Base-by-base conservation (phyloP, 768 basidiomycete genomes). In the Collybia sp. region DNA sequence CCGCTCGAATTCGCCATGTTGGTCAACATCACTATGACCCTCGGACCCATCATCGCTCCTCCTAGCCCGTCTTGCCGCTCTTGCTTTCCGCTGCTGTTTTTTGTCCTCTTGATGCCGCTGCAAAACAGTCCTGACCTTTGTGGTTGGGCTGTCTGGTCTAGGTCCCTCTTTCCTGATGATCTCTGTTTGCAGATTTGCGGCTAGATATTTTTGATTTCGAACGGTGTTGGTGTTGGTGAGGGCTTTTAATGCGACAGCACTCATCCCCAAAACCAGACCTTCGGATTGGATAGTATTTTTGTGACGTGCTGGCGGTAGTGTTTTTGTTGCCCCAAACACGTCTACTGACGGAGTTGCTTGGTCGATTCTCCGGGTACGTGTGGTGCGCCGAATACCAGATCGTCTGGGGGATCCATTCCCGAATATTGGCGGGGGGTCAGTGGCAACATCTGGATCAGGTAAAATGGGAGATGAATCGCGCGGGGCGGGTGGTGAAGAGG, bases 111-210 rank as follows among this genome's bases (percentile, higher is more conserved):
- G 72, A 56, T 83, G 73, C 53, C 80, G 76, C 66, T 91, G 85
- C 9, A 75, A 58, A 41, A 80, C 71, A 1, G 85, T 88, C 54
- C 76, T 75, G 39, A 85, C 73, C 61, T 86, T 88, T 42, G 86
- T 79, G n/a, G 70, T 74, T 5, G 89, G 89, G 56, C 88, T 92
- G 51, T 84, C 86, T 9, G 89, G 89, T 44, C 89, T 70, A 31
- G 65, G 59, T 20, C 89, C 88, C 36, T 81, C 75, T 61, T 76
- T 86, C 40, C 80, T 72, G 25, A 92, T 67, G 15, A 91, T 74
- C 60, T 87, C 79, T 31, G 77, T 88, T 60, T 85, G 80, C 33
- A 92, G 62, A 50, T 72, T 75, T 1, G 73, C 77, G 5, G 77
- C 69, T 17, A 78, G 52, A 41, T 83, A 86, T 41, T 72, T 67